Conservation (phyloP, 148 eudicot genomes). For the Amaranthus palmeri region DNA sequence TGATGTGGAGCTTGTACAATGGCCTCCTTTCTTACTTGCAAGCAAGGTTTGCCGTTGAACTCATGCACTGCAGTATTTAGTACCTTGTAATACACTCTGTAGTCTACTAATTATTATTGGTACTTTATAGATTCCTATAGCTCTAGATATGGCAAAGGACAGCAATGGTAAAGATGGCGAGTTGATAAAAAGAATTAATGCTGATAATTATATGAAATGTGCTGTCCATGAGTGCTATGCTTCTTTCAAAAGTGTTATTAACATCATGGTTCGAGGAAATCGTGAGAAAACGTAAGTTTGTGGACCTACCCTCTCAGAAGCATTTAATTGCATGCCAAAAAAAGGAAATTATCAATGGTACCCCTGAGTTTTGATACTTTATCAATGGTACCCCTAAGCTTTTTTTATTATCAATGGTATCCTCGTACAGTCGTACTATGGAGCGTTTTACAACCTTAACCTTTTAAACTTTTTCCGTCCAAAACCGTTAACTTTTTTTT, state of each 20-base stretch:
- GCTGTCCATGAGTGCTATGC: conserved; percentile 91
- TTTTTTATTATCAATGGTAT: too few relatives aligned
- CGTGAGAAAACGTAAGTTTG: conserved; percentile 63
- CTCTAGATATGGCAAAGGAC: conserved; percentile 95
- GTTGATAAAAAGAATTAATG: conserved; percentile 65
- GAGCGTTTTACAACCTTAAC: too few relatives aligned
- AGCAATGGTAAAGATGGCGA: conserved; percentile 79
- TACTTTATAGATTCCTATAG: conserved; percentile 74
- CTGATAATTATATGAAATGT: conserved; percentile 74
- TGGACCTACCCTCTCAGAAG: neutral
- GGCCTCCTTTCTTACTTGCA: conserved; percentile 98
- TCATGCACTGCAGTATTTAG: neutral
- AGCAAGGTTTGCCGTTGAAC: conserved; percentile 44
- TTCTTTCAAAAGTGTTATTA: conserved; percentile 79
- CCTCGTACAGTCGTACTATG: too few relatives aligned
- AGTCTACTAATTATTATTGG: neutral
- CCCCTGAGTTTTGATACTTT: neutral
- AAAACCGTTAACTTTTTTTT: too few relatives aligned
- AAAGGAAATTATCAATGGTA: too few relatives aligned
- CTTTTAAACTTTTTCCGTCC: too few relatives aligned
- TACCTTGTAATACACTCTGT: neutral
- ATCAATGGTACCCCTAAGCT: too few relatives aligned
- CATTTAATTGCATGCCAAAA: neutral
- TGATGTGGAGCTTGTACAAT: conserved; percentile 74
- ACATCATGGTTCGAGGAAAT: conserved; percentile 58